Percentiles rank a stretch among this genome's conserved stretches.
Conservation (phyloP, 805 yeast species). For the Isabelozyma heimii region DNA sequence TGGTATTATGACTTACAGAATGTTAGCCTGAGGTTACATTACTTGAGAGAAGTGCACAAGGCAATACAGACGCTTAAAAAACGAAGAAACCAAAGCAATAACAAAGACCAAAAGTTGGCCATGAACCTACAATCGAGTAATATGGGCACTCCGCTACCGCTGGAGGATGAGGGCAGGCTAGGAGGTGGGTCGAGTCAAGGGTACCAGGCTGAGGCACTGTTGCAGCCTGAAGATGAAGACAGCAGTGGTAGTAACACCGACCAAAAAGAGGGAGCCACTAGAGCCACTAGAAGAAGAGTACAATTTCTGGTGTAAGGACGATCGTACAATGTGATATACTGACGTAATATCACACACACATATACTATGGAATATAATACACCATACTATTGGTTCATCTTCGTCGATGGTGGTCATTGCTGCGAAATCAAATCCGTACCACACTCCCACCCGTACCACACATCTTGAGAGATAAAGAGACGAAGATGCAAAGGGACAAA, state of each 20-base stretch:
- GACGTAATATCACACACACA: too few relatives aligned
- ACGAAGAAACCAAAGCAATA: constrained; percentile 4
- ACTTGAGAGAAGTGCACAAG: constrained; percentile 26
- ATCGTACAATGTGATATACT: too few relatives aligned
- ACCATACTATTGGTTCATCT: too few relatives aligned
- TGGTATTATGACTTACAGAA: constrained; percentile 23
- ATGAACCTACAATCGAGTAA: neutral
- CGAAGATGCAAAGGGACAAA: too few relatives aligned
- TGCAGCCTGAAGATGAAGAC: neutral
- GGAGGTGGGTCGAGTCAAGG: neutral
- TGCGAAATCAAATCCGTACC: too few relatives aligned
- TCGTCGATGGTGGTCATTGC: too few relatives aligned
- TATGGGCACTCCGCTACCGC: neutral
- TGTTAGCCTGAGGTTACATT: constrained; percentile 23
- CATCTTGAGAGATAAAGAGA: too few relatives aligned
- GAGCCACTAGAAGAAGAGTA: neutral
- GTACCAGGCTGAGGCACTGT: neutral
- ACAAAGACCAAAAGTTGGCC: neutral
- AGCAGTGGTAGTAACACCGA: constrained; percentile 1
- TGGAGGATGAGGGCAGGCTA: neutral
- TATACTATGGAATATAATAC: too few relatives aligned
- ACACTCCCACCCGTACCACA: too few relatives aligned
- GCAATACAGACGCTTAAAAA: constrained; percentile 21
- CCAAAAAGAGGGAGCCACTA: neutral
- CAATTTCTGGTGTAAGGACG: neutral